Evolutionary conservation across 495 filamentous ascomycete genomes (phyloP).

Genomic region (Tuber calosporum): DNA sequence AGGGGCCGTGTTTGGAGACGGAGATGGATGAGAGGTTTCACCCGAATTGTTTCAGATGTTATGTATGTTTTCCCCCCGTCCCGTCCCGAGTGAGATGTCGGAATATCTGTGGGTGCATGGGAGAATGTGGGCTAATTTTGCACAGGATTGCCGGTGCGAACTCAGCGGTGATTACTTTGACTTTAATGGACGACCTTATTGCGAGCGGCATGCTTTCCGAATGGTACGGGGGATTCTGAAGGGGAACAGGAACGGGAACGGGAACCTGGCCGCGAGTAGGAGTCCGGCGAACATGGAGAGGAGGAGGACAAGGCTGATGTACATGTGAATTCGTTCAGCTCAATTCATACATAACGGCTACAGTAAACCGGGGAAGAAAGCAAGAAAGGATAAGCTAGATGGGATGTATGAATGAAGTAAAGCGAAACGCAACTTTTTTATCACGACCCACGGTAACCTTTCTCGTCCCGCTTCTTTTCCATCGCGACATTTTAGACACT

Average conservation of each 20-base stretch:
- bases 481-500: not conserved
- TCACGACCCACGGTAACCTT: not conserved
- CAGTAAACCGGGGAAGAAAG: constrained; percentile 4
- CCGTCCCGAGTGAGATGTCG: not conserved
- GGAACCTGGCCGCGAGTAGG: constrained; percentile 40
- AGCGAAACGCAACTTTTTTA: constrained; percentile 7
- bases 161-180: constrained; percentile 53
- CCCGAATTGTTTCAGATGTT: constrained; percentile 75
- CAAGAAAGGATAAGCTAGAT: not conserved
- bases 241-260: constrained; percentile 26
- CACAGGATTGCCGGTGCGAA: constrained; percentile 42
- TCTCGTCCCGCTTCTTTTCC: not conserved
- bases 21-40: constrained; percentile 73
- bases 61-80: constrained; percentile 52
- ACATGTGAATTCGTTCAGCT: constrained; percentile 51
- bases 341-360: not conserved
- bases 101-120: constrained; percentile 49
- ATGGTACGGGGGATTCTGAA: constrained; percentile 46
- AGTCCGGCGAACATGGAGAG: constrained; percentile 54
- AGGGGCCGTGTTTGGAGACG: constrained; percentile 91
- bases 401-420: constrained; percentile 8
- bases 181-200: constrained; percentile 61
- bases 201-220: constrained; percentile 74
- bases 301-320: constrained; percentile 76
- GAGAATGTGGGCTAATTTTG: constrained; percentile 31